Evolutionary conservation across 345 rosid genomes (phyloP), one percentile per base, ranked within the genome.

Genomic region (Erysimum cheiranthoides): DNA sequence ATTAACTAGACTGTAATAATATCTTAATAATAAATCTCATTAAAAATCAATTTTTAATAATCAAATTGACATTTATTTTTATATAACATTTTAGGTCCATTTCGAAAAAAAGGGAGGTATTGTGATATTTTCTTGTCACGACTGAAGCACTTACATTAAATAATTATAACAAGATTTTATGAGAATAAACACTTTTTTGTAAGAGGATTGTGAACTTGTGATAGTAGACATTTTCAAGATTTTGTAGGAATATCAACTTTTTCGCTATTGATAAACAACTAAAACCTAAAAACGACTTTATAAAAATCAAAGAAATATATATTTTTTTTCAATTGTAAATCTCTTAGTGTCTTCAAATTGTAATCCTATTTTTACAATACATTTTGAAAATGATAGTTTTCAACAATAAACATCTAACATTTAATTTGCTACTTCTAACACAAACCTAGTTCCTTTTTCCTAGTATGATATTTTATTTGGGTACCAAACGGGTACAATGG

Each of bases 391-490:
- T 5, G 8, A 43, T 43, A 8, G 17, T 0, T 43, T 43, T 43
- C 49, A 14, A 43, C 14, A 43, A 43, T 6, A 14, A 43, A 43
- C 3, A 14, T 43, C 17, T 14, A 43, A 43, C 18, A 14, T 30
- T 30, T 13, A 25, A 14, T 30, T 30, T 13, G 40, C 40, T 34
- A 32, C 61, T 57, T 57, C 47, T 68, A 35, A 40, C 17, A 69
- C 40, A 69, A 69, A 7, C 36, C 45, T 14, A 71, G 45, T 70
- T 70, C n/a, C 14, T 53, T n/a, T 27, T 34, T 43, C 47, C 47
- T 43, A 43, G 18, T 43, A 43, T 70, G 57, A 45, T 58, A 58
- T 21, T 8, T 10, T 25, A 58, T 25, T 45, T 13, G 9, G 25
- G 17, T 43, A 43, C 49, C 17, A 14, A 43, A 43, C 17, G 54